Conservation (phyloP, 208 protist genomes). For the Acanthamoeba royreba region DNA sequence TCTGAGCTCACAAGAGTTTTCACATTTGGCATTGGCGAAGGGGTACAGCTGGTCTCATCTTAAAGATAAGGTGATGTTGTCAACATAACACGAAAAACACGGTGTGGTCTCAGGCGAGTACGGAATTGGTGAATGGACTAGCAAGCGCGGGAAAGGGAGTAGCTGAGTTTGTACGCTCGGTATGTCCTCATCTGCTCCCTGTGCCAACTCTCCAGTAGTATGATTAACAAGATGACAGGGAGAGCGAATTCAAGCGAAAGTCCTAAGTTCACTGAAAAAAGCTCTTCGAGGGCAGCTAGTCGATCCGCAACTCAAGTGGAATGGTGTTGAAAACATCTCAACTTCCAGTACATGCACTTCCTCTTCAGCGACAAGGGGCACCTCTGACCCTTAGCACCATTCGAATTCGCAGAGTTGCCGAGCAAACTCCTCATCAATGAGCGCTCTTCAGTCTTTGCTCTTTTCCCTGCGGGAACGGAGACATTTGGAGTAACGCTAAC, state of each 20-base stretch:
- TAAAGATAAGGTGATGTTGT: background rate
- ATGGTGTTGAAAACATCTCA: background rate
- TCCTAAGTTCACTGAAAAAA: background rate
- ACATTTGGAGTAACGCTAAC: background rate
- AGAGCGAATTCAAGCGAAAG: background rate
- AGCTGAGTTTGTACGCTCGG: background rate
- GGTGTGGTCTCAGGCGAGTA: background rate
- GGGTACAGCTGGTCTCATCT: background rate
- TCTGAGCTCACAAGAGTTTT: background rate
- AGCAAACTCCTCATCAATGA: background rate
- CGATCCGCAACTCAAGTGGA: background rate
- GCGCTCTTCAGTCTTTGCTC: background rate
- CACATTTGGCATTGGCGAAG: background rate
- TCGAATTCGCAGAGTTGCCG: background rate
- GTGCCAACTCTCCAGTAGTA: background rate
- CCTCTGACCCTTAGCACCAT: background rate
- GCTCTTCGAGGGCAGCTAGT: background rate
- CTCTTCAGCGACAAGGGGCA: background rate
- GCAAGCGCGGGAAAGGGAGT: background rate
- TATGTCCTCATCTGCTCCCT: background rate
- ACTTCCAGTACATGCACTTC: background rate
- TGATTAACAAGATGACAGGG: too few species aligned
- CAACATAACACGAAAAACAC: background rate
- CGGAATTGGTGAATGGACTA: background rate
- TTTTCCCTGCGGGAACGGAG: background rate